Evolutionary conservation across 2,329 filamentous ascomycete genomes (phyloP), one percentile per base, ranked within the genome.

Genomic region (Cladosporium halotolerans): DNA sequence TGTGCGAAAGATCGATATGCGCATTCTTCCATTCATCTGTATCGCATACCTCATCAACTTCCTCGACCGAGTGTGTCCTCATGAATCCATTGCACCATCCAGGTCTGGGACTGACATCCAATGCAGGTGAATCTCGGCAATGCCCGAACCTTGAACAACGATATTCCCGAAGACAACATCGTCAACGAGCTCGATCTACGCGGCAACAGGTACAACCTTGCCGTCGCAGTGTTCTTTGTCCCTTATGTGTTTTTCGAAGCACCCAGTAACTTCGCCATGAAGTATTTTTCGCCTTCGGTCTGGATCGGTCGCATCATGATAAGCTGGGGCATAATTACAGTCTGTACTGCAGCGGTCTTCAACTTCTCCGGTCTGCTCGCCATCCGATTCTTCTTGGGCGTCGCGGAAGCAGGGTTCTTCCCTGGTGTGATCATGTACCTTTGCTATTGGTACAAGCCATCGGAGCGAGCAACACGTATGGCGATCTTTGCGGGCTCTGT

Each of bases 1-100:
- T 60, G 79, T 83, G 65, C 79, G 82, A 59, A 89, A 89, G 70
- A 81, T 89, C 52, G 86, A 90, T 64, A 61, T 76, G 14, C 79
- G 84, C 45, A 55, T 89, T 68, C 73, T 88, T 52, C 84, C 84
- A 0, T 82, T 83, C 71, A 73, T 89, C 55, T 80, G 88, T 45
- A 66, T 88, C 56, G 32, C 53, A 16, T 59, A 59, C 48, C 46
- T 59, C 28, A 45, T 59, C 34, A 59, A 57, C 32, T 59, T 55
- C 19, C 44, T 59, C 9, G 55, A 58, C 42, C 43, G 56, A 13
- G 49, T 47, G 36, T 11, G 44, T n/a, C 14, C 10, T 19, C 19
- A 10, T 11, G 7, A 7, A 13, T 18, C 28, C 19, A 28, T 28
- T 32, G 41, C 6, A 10, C 6, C 5, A 28, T n/a, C 11, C 4